phyloP scores from a whole-genome alignment of 2,329 filamentous ascomycete genomes.

The Scedosporium boydii region DNA sequence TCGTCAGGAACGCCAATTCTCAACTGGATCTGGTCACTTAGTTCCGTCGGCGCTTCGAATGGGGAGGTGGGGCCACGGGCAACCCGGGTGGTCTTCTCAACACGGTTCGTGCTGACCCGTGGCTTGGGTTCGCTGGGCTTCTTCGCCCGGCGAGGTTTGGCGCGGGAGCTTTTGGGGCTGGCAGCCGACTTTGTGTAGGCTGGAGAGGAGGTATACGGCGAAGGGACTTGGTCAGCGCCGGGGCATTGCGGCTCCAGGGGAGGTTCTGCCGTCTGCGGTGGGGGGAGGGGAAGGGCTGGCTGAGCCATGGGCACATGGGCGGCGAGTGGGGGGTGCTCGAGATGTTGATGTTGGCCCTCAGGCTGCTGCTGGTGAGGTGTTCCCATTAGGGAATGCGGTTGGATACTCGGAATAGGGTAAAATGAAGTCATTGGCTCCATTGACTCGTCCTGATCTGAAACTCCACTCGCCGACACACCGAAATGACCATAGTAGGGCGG shows the following conservation, averaged over 20 bases:
- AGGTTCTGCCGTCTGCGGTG: not conserved
- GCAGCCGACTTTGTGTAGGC: not conserved
- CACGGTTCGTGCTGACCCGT: not conserved
- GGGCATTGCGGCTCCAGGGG: not conserved
- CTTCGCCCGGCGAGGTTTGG: not conserved
- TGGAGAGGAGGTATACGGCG: not conserved
- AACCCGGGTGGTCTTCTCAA: not conserved
- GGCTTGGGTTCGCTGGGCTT: not conserved
- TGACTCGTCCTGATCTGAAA: constrained; percentile 14
- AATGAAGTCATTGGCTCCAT: constrained; percentile 17
- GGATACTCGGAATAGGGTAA: constrained; percentile 12
- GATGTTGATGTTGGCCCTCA: not conserved
- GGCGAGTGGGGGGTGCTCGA: not conserved
- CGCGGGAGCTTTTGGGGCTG: not conserved
- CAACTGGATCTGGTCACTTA: constrained; percentile 24
- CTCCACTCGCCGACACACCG: constrained; percentile 22
- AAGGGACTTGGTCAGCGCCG: not conserved
- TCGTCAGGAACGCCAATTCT: constrained; percentile 36
- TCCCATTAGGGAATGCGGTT: not conserved
- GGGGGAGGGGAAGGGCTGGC: not conserved
- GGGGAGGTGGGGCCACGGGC: not conserved
- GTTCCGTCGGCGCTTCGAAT: not conserved
- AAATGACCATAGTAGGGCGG: constrained; percentile 25
- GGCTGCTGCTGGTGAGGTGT: not conserved
- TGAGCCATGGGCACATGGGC: not conserved